A percentile compares a stretch with the other conserved stretches of the same genome.
Conservation (phyloP, 2,329 filamentous ascomycete genomes). For the Alternaria gansuensis region DNA sequence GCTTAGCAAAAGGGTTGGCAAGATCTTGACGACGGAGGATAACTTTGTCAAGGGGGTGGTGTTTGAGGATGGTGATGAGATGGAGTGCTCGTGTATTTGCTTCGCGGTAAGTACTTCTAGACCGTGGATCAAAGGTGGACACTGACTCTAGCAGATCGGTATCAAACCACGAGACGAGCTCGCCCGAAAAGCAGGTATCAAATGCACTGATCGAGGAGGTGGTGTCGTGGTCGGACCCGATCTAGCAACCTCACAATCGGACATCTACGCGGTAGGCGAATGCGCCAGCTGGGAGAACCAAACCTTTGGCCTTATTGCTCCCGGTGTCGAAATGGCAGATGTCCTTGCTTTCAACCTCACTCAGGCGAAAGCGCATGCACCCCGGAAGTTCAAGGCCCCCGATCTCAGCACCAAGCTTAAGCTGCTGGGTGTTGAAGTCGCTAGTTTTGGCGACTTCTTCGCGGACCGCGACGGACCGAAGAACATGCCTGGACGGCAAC, state of each 20-base stretch:
- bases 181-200: conserved; percentile 73
- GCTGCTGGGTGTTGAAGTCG: conserved; percentile 87
- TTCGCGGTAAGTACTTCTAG: conserved; percentile 68
- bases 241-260: conserved; percentile 73
- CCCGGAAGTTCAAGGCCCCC: conserved; percentile 77
- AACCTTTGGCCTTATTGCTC: conserved; percentile 87
- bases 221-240: conserved; percentile 75
- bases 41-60: conserved; percentile 76
- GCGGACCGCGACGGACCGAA: conserved; percentile 85
- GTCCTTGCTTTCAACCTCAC: conserved; percentile 91
- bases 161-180: conserved; percentile 83
- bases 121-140: not conserved
- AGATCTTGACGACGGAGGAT: conserved; percentile 72
- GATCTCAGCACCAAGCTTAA: conserved; percentile 93
- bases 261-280: conserved; percentile 88
- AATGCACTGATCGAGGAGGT: conserved; percentile 75
- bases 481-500: conserved; percentile 69
- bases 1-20: conserved; percentile 76
- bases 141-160: conserved; percentile 66
- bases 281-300: conserved; percentile 90
- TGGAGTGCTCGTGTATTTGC: conserved; percentile 82
- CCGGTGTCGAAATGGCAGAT: conserved; percentile 92
- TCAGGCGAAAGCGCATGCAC: conserved; percentile 75
- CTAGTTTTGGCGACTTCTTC: conserved; percentile 93
- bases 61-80: conserved; percentile 81